Percentiles rank a stretch among this genome's conserved stretches.
These are phyloP conservation scores for Geum urbanum DNA, from an alignment of 306 rosid genomes.

Conservation along the genomic window DNA sequence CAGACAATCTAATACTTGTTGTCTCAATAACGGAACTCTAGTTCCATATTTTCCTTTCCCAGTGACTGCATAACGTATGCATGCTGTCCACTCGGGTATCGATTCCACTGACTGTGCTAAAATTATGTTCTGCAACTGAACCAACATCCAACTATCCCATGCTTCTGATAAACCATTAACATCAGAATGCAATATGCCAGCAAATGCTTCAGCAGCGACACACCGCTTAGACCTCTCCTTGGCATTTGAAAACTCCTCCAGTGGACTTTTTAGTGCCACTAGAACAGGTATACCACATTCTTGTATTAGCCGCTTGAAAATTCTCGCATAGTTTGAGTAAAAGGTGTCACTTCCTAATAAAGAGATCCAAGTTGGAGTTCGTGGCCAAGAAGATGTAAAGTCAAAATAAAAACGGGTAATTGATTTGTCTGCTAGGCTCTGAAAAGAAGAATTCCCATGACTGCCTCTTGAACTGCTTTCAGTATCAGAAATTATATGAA, in stretches of 20 bases:
- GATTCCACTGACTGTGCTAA: constrained; percentile 89
- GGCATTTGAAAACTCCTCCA: constrained; percentile 78
- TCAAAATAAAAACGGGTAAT: constrained; percentile 93
- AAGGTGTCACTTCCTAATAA: constrained; percentile 77
- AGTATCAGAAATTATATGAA: constrained; percentile 74
- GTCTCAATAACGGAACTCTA: constrained; percentile 82
- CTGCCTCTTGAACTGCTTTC: constrained; percentile 72
- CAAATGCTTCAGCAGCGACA: constrained; percentile 98
- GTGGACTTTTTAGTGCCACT: constrained; percentile 62
- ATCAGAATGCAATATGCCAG: constrained; percentile 94
- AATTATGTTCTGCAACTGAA: constrained; percentile 76
- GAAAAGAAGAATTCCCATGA: constrained; percentile 79
- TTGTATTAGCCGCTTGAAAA: constrained; percentile 86
- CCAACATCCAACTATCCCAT: constrained; percentile 91
- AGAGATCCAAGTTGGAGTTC: constrained; percentile 95
- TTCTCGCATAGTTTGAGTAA: constrained; percentile 87
- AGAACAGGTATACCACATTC: constrained; percentile 91
- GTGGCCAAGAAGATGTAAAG: constrained; percentile 99
- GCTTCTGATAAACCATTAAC: constrained; percentile 67
- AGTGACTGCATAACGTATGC: constrained; percentile 91
- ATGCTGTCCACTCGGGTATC: constrained; percentile 95
- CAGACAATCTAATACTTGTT: constrained; percentile 80
- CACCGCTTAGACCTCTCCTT: constrained; percentile 99
- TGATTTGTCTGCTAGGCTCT: constrained; percentile 94
- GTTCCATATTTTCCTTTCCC: constrained; percentile 97